phyloP scores from a whole-genome alignment of 2,329 filamentous ascomycete genomes.

The Ophiostoma sp. region DNA sequence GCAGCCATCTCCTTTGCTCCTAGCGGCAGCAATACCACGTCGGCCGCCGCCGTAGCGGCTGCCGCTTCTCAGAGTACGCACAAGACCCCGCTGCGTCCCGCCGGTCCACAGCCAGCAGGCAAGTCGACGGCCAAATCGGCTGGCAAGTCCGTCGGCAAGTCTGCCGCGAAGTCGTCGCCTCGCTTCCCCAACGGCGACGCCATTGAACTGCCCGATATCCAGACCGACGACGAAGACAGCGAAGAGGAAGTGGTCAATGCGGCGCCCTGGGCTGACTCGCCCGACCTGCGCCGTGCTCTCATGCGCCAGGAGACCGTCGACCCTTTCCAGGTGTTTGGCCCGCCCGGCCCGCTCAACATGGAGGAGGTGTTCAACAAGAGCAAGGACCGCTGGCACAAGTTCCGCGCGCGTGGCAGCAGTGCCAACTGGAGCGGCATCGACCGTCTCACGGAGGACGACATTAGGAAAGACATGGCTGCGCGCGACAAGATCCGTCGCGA shows the following conservation, averaged over 20 bases:
- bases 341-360: conserved; percentile 84
- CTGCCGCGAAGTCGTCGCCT: conserved; percentile 68
- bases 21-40: conserved; percentile 38
- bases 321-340: conserved; percentile 82
- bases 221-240: conserved; percentile 85
- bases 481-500: conserved; percentile 77
- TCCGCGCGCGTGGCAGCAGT: conserved; percentile 86
- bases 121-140: conserved; percentile 61
- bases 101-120: conserved; percentile 41
- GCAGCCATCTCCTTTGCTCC: conserved; percentile 88
- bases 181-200: conserved; percentile 85
- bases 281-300: conserved; percentile 74
- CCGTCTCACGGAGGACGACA: conserved; percentile 81
- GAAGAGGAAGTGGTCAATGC: conserved; percentile 51
- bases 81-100: conserved; percentile 68
- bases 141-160: conserved; percentile 59
- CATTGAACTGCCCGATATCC: conserved; percentile 91
- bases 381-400: conserved; percentile 81
- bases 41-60: conserved; percentile 20
- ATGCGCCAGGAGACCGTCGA: conserved; percentile 82
- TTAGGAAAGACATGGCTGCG: conserved; percentile 74
- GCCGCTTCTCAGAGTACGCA: conserved; percentile 38
- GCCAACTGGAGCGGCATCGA: conserved; percentile 91
- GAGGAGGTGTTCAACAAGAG: conserved; percentile 94
- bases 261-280: conserved; percentile 85